phyloP scores from a whole-genome alignment of 1,139 yeast genomes.

The Wickerhamomyces sp. region DNA sequence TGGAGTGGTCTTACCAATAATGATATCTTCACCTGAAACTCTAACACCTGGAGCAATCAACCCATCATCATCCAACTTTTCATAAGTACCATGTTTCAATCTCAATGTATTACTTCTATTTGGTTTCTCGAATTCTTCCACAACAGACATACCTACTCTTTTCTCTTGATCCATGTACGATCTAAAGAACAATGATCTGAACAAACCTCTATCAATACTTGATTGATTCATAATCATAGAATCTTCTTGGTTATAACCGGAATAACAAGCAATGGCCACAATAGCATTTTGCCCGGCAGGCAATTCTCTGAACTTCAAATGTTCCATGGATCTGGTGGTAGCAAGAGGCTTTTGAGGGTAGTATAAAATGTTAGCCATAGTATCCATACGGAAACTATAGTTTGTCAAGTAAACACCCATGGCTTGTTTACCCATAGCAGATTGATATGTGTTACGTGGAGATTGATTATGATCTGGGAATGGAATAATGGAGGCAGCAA shows the following conservation, averaged over 20 bases:
- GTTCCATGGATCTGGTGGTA: conserved; percentile 98
- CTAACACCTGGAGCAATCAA: conserved; percentile 97
- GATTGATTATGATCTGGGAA: conserved; percentile 99
- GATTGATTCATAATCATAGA: conserved; percentile 99
- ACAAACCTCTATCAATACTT: conserved; percentile 92
- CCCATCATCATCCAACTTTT: conserved; percentile 97
- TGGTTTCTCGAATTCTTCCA: conserved; percentile 94
- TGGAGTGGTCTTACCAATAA: conserved; percentile 97
- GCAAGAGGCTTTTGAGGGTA: conserved; percentile 99
- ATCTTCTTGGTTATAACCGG: conserved; percentile 99
- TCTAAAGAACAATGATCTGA: conserved; percentile 91
- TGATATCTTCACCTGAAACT: conserved; percentile 97
- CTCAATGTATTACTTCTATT: conserved; percentile 90
- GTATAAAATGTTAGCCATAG: conserved; percentile 96
- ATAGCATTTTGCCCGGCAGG: conserved; percentile 99
- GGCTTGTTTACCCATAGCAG: conserved; percentile 99
- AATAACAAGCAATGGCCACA: conserved; percentile 96
- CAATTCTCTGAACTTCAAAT: conserved; percentile 90
- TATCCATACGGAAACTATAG: conserved; percentile 96
- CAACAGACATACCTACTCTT: conserved; percentile 96
- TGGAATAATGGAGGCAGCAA: conserved; percentile 97
- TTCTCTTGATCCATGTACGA: conserved; percentile 98
- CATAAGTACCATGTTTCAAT: conserved; percentile 96
- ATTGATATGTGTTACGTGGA: conserved; percentile 98
- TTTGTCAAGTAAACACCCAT: conserved; percentile 99